Base-by-base conservation (phyloP, 345 rosid species). In the Balakata baccata region DNA sequence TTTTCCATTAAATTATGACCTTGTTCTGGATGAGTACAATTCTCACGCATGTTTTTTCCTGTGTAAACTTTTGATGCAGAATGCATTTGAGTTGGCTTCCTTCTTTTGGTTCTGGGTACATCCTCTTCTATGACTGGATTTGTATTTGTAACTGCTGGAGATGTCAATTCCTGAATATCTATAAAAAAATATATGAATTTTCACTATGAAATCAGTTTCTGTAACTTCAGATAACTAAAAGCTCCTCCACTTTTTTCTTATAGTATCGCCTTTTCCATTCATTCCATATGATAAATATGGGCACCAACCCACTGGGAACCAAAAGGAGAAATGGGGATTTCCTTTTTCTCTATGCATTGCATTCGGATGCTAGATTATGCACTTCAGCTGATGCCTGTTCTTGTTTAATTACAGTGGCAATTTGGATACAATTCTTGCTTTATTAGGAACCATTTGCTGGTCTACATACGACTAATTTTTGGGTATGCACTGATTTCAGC, bases 71-170 rank as follows among this genome's bases (percentile, higher is more conserved):
- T 73, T 46, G 53, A 61, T 71, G 83, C 92, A 94, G 98, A 94
- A 94, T 78, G 89, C 98, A 29, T 94, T 94, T 62, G 98, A 94
- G 64, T 73, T 94, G 83, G 97, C 98, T 69, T 90, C 98, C 1
- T 94, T 92, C 86, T 90, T 92, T 81, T 92, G 98, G 98, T 90
- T 90, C 72, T 94, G 97, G 98, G 98, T 92, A 90, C 64, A 25
- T 75, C 46, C 82, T 84, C 75, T 82, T 79, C 77, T 59, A 22
- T 56, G 47, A 58, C 76, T 66, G 53, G 56, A 86, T 67, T 68
- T 9, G 3, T 37, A 64, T 66, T 74, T 13, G 43, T 22, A 1
- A 77, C 39, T 62, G 72, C 37, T 47, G 70, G 29, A 49, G 57
- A 73, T 61, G 64, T 45, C 54, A 18, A 46, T 57, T 39, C 61